phyloP scores from a whole-genome alignment of 192 early-diverging fungal species.

The Coemansia umbellata region DNA sequence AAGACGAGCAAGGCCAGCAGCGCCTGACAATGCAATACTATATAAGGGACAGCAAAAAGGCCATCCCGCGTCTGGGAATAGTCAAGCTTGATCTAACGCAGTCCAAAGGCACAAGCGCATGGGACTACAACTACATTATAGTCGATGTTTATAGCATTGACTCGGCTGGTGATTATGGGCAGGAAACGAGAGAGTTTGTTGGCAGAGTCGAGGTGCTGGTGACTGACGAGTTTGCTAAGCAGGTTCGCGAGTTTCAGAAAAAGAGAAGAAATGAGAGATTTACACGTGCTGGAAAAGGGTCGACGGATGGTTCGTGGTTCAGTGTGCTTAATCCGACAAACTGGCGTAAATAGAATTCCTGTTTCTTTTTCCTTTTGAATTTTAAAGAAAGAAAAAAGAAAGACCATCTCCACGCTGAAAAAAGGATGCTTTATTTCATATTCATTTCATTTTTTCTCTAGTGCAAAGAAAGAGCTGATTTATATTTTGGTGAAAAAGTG shows the following conservation, averaged over 20 bases:
- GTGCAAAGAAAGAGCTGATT: too few relatives aligned
- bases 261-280: conserved; percentile 15
- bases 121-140: conserved; percentile 41
- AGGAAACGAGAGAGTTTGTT: not conserved
- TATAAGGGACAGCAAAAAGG: conserved; percentile 9
- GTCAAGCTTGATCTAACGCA: conserved; percentile 23
- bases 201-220: conserved; percentile 31
- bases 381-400: too few relatives aligned
- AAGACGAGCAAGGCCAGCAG: conserved; percentile 11
- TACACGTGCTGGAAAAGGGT: not conserved
- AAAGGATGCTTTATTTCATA: too few relatives aligned
- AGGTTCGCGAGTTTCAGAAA: conserved; percentile 1
- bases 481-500: too few relatives aligned
- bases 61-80: conserved; percentile 9
- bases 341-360: conserved; percentile 30
- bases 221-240: conserved; percentile 32
- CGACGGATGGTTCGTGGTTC: conserved; percentile 39
- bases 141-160: conserved; percentile 25
- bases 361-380: too few relatives aligned
- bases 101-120: conserved; percentile 5
- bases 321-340: conserved; percentile 28
- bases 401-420: too few relatives aligned
- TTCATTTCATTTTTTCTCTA: too few relatives aligned
- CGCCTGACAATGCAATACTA: conserved; percentile 35
- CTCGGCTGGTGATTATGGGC: not conserved